These are phyloP conservation scores for Zygoascus ofunaensis DNA, from an alignment of 805 yeast genomes.

Conservation along the genomic window DNA sequence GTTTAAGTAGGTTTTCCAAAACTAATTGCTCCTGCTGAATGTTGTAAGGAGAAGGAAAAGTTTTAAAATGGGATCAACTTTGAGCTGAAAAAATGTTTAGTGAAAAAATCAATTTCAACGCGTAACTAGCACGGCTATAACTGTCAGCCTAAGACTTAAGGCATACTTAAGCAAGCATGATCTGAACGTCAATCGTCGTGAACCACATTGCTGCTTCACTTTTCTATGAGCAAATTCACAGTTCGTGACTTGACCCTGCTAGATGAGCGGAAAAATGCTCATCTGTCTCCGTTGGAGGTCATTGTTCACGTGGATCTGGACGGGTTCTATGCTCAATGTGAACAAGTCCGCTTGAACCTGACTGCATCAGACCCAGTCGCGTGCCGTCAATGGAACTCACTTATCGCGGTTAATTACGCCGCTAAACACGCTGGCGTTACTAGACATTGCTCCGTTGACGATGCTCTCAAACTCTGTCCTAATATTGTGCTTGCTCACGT, in stretches of 20 bases:
- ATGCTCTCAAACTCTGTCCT: slow-evolving; percentile 72
- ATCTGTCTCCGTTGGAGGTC: slow-evolving; percentile 60
- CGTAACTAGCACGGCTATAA: too few relatives aligned
- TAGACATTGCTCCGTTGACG: slow-evolving; percentile 61
- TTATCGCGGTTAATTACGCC: slow-evolving; percentile 76
- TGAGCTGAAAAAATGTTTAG: too few relatives aligned
- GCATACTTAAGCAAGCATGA: too few relatives aligned
- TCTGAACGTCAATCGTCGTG: too few relatives aligned
- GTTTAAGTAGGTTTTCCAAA: too few relatives aligned
- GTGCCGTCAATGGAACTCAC: slow-evolving; percentile 84
- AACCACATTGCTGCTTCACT: too few relatives aligned
- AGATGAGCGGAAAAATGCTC: slow-evolving; percentile 31
- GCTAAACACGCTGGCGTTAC: slow-evolving; percentile 78
- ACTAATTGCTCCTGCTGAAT: too few relatives aligned
- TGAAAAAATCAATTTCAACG: too few relatives aligned
- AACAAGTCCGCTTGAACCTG: slow-evolving; percentile 63
- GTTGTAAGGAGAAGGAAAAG: too few relatives aligned
- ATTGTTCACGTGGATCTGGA: slow-evolving; percentile 84
- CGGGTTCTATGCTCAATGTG: slow-evolving; percentile 91
- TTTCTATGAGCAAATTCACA: not conserved
- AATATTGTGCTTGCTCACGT: slow-evolving; percentile 75
- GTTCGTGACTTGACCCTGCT: slow-evolving; percentile 8
- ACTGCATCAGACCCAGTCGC: slow-evolving; percentile 72
- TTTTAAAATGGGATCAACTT: too few relatives aligned
- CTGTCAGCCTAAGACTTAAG: too few relatives aligned